Base-by-base conservation (phyloP, 2,329 filamentous ascomycete species). In the Ceratocystis papillata region DNA sequence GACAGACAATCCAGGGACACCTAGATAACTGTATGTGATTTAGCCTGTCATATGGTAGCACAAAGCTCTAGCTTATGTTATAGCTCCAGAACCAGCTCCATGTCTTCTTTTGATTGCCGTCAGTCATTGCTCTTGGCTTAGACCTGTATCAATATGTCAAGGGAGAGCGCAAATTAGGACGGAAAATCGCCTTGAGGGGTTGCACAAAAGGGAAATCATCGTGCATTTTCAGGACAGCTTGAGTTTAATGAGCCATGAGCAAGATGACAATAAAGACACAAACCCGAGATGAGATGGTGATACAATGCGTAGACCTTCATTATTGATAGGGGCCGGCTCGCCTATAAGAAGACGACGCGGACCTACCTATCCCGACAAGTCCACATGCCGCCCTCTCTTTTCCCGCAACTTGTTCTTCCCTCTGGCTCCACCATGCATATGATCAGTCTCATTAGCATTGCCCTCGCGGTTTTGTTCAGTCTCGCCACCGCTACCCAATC, bases 401-500 rank as follows among this genome's bases (percentile, higher is more conserved):
- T n/a, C 20, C n/a, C 20, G 3, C 46, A 7, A 20, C 20, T 8
- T 22, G 8, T 48, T 48, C n/a, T 48, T 10, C 20, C 20, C n/a
- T 3, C n/a, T 22, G 10, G 17, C 30, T 44, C 37, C 46, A 67
- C 6, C 30, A 67, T 67, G 63, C 57, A 44, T 10, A 20, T 59
- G 46, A n/a, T 48, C 15, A 44, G 28, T 15, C 37, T 55, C 15
- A n/a, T 65, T 12, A 25, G 17, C 30, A n/a, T 57, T 5, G 57
- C 44, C 15, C 63, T 67, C 10, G 37, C 57, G 5, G 46, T 28
- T 20, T 33, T 61, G 10, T 3, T 28, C 37, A 46, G 30, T n/a
- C n/a, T 46, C 6, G n/a, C n/a, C 25, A n/a, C 63, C 12, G 25
- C 57, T 5, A 37, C 46, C 33, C 59, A 57, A 5, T 28, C 50